These are phyloP conservation scores for Stemphylium beticola DNA, from an alignment of 2,329 filamentous ascomycete genomes.

Conservation along the genomic window DNA sequence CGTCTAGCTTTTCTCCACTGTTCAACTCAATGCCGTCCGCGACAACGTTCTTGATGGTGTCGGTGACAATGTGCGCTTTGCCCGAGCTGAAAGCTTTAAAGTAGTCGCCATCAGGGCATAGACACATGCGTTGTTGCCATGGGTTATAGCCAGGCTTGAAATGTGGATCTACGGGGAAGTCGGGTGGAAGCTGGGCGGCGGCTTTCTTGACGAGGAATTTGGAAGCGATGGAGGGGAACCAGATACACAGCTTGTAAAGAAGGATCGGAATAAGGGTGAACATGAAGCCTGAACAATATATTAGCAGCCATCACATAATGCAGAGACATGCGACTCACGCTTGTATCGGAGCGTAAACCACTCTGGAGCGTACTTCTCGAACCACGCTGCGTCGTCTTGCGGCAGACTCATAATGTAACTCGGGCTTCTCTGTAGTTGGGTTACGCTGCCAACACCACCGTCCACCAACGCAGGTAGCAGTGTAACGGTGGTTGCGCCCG, in stretches of 20 bases:
- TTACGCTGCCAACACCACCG: constrained; percentile 67
- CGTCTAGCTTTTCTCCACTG: constrained; percentile 56
- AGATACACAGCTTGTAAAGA: constrained; percentile 58
- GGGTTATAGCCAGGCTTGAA: constrained; percentile 58
- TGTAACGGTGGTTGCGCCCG: constrained; percentile 80
- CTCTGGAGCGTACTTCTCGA: constrained; percentile 53
- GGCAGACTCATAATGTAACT: constrained; percentile 63
- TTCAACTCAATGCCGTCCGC: constrained; percentile 57
- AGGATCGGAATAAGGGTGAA: constrained; percentile 58
- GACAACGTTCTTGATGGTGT: constrained; percentile 59
- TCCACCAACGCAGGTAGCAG: constrained; percentile 73
- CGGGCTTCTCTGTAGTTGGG: constrained; percentile 82
- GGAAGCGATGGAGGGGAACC: constrained; percentile 60
- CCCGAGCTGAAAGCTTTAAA: constrained; percentile 60
- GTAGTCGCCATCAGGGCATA: constrained; percentile 68
- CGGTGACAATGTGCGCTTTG: constrained; percentile 62
- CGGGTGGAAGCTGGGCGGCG: constrained; percentile 58
- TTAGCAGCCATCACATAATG: background rate
- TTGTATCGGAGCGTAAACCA: constrained; percentile 56
- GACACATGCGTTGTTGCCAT: constrained; percentile 77
- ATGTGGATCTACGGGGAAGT: constrained; percentile 51
- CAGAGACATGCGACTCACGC: constrained; percentile 41
- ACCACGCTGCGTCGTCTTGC: constrained; percentile 47
- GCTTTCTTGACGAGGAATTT: constrained; percentile 56
- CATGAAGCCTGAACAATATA: constrained; percentile 47